Conservation (phyloP, 2,329 filamentous ascomycete species). For the Acarospora socialis region DNA sequence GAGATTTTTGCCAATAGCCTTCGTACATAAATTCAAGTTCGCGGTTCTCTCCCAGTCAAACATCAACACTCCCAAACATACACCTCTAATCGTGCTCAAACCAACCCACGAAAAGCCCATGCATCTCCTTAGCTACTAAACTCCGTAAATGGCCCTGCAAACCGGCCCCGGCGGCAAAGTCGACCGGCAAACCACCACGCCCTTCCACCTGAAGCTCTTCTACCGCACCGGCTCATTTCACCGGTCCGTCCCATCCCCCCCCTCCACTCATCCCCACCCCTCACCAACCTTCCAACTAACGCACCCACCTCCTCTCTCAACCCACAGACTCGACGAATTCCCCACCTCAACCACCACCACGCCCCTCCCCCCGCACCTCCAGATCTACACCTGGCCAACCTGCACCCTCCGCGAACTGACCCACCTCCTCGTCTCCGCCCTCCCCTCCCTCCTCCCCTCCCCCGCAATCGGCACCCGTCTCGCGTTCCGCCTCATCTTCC, state of each 20-base stretch:
- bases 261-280: constrained; percentile 17
- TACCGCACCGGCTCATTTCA: constrained; percentile 63
- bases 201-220: constrained; percentile 76
- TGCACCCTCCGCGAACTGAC: constrained; percentile 72
- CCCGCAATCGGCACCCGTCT: constrained; percentile 70
- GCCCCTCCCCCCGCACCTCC: constrained; percentile 51
- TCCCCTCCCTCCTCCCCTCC: constrained; percentile 55
- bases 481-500: constrained; percentile 76
- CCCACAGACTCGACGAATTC: constrained; percentile 56
- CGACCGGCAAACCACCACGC: constrained; percentile 57
- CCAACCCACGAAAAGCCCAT: no score
- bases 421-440: constrained; percentile 55
- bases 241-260: constrained; percentile 31
- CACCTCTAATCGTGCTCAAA: no score
- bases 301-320: constrained; percentile 15
- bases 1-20: no score
- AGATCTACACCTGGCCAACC: constrained; percentile 75
- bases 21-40: no score
- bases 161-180: constrained; percentile 35
- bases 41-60: no score
- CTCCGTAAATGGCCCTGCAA: no score
- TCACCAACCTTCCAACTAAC: constrained; percentile 16
- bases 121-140: no score
- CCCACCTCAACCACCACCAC: constrained; percentile 44
- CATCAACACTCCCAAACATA: no score